Base-by-base conservation (phyloP, 306 rosid species). In the Castanospermum australe region DNA sequence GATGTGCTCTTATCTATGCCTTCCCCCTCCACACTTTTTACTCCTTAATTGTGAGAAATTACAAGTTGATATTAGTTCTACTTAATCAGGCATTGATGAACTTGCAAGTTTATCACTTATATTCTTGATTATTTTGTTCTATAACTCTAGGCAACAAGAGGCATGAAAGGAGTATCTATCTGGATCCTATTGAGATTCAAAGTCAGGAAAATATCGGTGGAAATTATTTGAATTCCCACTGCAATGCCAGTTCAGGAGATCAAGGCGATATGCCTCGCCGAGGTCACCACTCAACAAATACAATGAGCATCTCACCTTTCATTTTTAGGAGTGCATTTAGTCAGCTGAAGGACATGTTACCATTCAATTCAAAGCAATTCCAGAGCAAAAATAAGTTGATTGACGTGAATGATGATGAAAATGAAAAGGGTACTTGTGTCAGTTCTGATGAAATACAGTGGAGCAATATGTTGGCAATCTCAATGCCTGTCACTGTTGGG, bases 271-370 rank as follows among this genome's bases (percentile, higher is more conserved):
- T 70, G 69, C 41, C 74, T 73, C 84, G 71, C 71, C 89, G 71
- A 75, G 86, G 61, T 79, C 81, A 78, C 48, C 69, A 59, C 70
- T 48, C 78, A 41, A 78, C 81, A 63, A 64, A 67, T 68, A 65
- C 81, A 64, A 38, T 66, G 82, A 63, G 64, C 60, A 71, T 69
- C 67, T 79, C 80, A 21, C 68, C 84, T 38, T 59, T 83, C 81
- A 65, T 86, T 80, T 86, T 91, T 79, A 87, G 88, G 88, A 95
- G 96, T 84, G 88, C 91, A 75, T 85, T 89, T 69, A 84, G 85
- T 59, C 88, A 84, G 68, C 76, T 95, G 87, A 92, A 89, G 82
- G 77, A 72, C 83, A 48, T 55, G 42, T 73, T 76, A 18, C 68
- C 83, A 68, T 77, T 61, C 65, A 71, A 81, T 77, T 77, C 83